Base-by-base conservation (phyloP, 225 moss, liverwort and hornwort species). In the Polytrichum formosum region DNA sequence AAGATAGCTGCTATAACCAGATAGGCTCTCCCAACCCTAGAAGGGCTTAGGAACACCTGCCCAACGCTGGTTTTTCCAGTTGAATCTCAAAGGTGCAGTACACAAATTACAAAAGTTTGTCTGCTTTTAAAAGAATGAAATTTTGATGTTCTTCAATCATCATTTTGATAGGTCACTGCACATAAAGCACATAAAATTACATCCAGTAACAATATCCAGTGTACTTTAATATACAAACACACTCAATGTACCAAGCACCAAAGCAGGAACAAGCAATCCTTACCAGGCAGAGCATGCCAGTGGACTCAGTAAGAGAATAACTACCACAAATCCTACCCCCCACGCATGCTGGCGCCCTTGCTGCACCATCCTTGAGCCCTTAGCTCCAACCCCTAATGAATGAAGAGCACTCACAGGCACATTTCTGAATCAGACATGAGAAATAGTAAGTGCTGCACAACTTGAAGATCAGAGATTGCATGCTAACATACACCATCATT, bases 261-360 rank as follows among this genome's bases (percentile, higher is more conserved):
- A 33, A 64, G 16, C 25, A 23, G 64, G 35, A 31, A 7, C 30
- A 35, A 54, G 33, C 7, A 64, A 5, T 23, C 26, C 35, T 19
- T 70, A 85, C 85, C 85, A 82, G 18, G 85, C 85, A 20, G 79
- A 85, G 77, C 85, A 85, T 5, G 77, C 27, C 2, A 74, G 65
- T 64, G 85, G 82, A 27, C 66, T 56, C 54, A 72, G 74, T 1
- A 72, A 72, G 71, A 79, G 37, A 29, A 79, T 64, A n/a, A 33
- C 33, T 31, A 85, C 7, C 18, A 55, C 29, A 5, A 79, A 19
- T 8, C 55, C 76, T 18, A 67, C n/a, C 54, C 65, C 69, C 23
- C 62, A 63, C 37, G 70, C 53, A 6, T 25, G 67, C 8, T 77
- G 71, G 59, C 61, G n/a, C 74, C 74, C 72, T 77, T 69, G 77